phyloP scores from a whole-genome alignment of 176 grass and related monocot genomes.

The Bothriochloa decipiens region DNA sequence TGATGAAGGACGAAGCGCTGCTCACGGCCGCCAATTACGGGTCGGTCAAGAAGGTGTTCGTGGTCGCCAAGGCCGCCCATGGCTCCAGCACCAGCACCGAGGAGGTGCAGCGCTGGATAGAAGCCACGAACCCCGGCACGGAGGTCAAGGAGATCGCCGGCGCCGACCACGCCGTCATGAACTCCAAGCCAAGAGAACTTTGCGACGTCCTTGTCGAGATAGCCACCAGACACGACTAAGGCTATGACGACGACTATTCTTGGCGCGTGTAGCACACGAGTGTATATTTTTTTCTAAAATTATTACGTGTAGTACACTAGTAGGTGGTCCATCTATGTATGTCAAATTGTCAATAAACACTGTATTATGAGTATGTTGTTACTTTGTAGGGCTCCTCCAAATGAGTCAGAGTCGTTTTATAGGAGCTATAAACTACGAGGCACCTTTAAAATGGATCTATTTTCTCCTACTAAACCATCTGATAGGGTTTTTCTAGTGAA shows the following conservation, averaged over 20 bases:
- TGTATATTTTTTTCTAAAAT: neutral
- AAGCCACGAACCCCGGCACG: constrained; percentile 18
- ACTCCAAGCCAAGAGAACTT: constrained; percentile 42
- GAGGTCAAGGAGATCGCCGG: constrained; percentile 44
- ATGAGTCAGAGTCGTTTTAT: too few species aligned
- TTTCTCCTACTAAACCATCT: too few species aligned
- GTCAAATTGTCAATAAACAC: neutral
- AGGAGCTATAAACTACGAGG: too few species aligned
- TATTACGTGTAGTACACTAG: neutral
- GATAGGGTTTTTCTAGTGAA: too few species aligned
- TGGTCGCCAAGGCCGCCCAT: constrained; percentile 48
- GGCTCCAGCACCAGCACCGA: constrained; percentile 16
- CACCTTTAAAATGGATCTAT: too few species aligned
- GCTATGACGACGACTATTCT: neutral
- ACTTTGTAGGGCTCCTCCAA: too few species aligned
- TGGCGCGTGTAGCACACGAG: neutral
- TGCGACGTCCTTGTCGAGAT: constrained; percentile 37
- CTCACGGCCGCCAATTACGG: constrained; percentile 42
- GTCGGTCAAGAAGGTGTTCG: constrained; percentile 38
- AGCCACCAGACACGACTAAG: neutral
- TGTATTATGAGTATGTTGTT: neutral
- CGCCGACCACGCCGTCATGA: constrained; percentile 60
- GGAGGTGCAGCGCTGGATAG: constrained; percentile 57
- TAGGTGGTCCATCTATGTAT: neutral
- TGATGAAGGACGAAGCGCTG: constrained; percentile 40